Percentiles rank a stretch among this genome's conserved stretches.
Evolutionary conservation across 75 land plant species (phyloP).

Genomic region (Pseudotsuga menziesii): DNA sequence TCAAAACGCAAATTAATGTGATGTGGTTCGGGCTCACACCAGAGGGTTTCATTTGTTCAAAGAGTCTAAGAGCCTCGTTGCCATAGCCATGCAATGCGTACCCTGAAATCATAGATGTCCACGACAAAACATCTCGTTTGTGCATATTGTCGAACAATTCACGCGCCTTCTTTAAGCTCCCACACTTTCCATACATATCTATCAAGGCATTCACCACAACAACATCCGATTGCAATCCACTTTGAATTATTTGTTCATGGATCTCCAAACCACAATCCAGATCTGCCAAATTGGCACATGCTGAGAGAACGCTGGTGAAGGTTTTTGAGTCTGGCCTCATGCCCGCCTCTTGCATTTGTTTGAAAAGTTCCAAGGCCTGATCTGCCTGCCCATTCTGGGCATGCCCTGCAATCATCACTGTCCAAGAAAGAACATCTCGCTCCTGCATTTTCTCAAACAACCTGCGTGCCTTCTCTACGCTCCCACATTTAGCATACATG

Average conservation of each 20-base stretch:
- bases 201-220: conserved; percentile 43
- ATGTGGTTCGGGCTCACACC: conserved; percentile 38
- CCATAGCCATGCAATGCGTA: conserved; percentile 57
- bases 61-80: conserved; percentile 20
- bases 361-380: conserved; percentile 22
- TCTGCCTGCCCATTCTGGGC: conserved; percentile 6
- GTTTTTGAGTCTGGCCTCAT: conserved; percentile 38
- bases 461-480: conserved; percentile 28
- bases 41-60: conserved; percentile 30
- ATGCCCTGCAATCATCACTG: conserved; percentile 44
- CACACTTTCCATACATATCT: conserved; percentile 68
- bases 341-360: conserved; percentile 30
- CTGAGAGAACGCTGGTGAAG: conserved; percentile 27
- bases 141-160: conserved; percentile 28
- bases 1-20: conserved; percentile 31
- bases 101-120: conserved; percentile 57
- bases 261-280: conserved; percentile 39
- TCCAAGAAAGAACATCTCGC: conserved; percentile 41
- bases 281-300: conserved; percentile 45
- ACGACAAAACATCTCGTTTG: conserved; percentile 43
- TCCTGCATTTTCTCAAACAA: conserved; percentile 32
- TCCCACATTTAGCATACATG: conserved; percentile 55
- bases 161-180: conserved; percentile 31
- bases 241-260: conserved; percentile 29
- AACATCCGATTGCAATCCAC: conserved; percentile 25